Evolutionary conservation across 2,329 filamentous ascomycete species (phyloP).

Genomic region (Clonostachys chloroleuca): DNA sequence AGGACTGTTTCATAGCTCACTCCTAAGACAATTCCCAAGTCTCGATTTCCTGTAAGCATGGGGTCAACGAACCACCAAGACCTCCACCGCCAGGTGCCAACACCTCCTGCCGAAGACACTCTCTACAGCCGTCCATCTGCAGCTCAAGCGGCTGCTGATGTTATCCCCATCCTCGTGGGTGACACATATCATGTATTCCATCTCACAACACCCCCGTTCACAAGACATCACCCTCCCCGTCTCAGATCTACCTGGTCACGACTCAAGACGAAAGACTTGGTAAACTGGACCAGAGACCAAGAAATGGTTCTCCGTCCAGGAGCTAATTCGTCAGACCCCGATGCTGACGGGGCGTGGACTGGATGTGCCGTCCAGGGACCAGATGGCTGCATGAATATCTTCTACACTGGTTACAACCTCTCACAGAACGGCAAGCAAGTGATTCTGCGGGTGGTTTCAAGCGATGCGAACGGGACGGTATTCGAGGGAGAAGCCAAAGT

Average conservation of each 20-base stretch:
- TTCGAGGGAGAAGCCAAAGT: conserved; percentile 15
- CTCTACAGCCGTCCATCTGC: conserved; percentile 17
- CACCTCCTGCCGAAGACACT: conserved; percentile 11
- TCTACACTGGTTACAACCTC: conserved; percentile 28
- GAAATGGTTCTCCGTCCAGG: conserved; percentile 14
- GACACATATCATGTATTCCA: conserved; percentile 29
- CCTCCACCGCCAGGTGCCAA: conserved; percentile 6
- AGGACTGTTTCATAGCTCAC: no score
- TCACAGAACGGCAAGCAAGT: conserved; percentile 20
- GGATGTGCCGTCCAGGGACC: conserved; percentile 22
- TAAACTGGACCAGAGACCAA: conserved; percentile 20
- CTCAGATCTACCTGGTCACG: conserved; percentile 24
- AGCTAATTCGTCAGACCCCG: conserved; percentile 9
- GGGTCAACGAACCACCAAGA: neutral
- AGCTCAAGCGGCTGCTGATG: conserved; percentile 23
- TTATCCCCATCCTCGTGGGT: conserved; percentile 26
- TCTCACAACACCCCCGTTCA: conserved; percentile 20
- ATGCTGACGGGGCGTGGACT: conserved; percentile 26
- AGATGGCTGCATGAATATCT: conserved; percentile 24
- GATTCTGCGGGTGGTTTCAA: conserved; percentile 18
- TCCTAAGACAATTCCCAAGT: no score
- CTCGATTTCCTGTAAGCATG: no score
- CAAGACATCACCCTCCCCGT: conserved; percentile 22
- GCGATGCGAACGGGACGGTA: conserved; percentile 14
- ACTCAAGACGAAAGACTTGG: conserved; percentile 17